Evolutionary conservation across 2,329 filamentous ascomycete species (phyloP).

Genomic region (Bipolaris bicolor): DNA sequence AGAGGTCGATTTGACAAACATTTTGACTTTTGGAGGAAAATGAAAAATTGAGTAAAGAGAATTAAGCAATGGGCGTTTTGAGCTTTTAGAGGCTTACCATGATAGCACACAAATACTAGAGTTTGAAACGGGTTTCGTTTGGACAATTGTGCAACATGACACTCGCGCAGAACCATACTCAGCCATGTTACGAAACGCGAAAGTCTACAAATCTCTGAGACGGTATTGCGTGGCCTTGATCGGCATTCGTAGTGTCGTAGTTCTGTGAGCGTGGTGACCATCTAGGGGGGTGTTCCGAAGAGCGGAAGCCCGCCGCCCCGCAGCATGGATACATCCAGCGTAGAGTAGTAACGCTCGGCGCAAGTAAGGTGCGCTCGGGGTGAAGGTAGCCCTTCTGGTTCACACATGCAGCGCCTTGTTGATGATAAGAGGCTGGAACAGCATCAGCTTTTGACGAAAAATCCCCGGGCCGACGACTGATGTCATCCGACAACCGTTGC

Average conservation of each 20-base stretch:
- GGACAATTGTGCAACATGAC: slow-evolving; percentile 15
- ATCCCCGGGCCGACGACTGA: neutral
- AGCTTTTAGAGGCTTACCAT: neutral
- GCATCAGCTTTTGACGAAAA: neutral
- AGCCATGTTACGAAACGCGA: neutral
- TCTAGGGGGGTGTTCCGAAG: neutral
- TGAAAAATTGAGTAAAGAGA: neutral
- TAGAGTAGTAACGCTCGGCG: neutral
- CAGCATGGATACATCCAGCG: neutral
- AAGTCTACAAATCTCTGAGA: neutral
- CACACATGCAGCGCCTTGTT: neutral
- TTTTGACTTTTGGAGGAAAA: neutral
- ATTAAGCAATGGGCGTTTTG: neutral
- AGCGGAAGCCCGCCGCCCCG: slow-evolving; percentile 5
- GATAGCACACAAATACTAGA: neutral
- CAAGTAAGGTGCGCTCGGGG: neutral
- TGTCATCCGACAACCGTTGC: neutral
- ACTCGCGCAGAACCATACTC: slow-evolving; percentile 7
- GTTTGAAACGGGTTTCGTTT: slow-evolving; percentile 27
- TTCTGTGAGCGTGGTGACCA: neutral
- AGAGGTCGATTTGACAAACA: neutral
- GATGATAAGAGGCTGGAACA: neutral
- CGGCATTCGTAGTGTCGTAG: neutral
- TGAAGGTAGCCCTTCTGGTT: neutral
- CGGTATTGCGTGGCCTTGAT: neutral